These are phyloP conservation scores for Aspergillus heteromorphus DNA, from an alignment of 495 filamentous ascomycete genomes.

Conservation along the genomic window DNA sequence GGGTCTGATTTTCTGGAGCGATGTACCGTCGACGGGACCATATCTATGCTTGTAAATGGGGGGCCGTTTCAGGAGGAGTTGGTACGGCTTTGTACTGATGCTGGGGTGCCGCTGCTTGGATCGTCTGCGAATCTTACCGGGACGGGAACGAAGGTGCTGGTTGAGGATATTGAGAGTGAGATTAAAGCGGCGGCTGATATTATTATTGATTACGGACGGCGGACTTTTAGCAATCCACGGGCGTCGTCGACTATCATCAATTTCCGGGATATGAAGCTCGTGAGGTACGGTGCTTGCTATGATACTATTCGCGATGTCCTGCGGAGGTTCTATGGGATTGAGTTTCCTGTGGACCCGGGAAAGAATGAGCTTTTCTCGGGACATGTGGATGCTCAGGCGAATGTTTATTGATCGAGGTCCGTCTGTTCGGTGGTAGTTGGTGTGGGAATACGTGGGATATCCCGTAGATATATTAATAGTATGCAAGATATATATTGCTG, in stretches of 20 bases:
- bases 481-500: too few relatives aligned
- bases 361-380: background rate
- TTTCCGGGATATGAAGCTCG: slow-evolving; percentile 19
- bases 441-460: background rate
- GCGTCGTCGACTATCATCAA: slow-evolving; percentile 30
- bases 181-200: slow-evolving; percentile 21
- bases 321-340: slow-evolving; percentile 16
- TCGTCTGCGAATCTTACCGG: slow-evolving; percentile 27
- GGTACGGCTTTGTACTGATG: slow-evolving; percentile 12
- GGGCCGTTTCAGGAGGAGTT: slow-evolving; percentile 22
- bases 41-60: slow-evolving; percentile 24
- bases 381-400: background rate
- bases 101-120: slow-evolving; percentile 15
- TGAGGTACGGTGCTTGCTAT: slow-evolving; percentile 30
- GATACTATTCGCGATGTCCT: slow-evolving; percentile 27
- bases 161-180: slow-evolving; percentile 29
- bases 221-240: slow-evolving; percentile 16
- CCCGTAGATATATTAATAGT: too few relatives aligned
- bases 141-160: slow-evolving; percentile 20
- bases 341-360: background rate
- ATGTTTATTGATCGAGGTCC: background rate
- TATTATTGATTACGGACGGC: slow-evolving; percentile 26
- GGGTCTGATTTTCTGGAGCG: background rate
- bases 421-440: background rate
- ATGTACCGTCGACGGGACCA: background rate